Evolutionary conservation across 495 filamentous ascomycete genomes (phyloP), one percentile per base, ranked within the genome.

Genomic region (Ramalina intermedia): DNA sequence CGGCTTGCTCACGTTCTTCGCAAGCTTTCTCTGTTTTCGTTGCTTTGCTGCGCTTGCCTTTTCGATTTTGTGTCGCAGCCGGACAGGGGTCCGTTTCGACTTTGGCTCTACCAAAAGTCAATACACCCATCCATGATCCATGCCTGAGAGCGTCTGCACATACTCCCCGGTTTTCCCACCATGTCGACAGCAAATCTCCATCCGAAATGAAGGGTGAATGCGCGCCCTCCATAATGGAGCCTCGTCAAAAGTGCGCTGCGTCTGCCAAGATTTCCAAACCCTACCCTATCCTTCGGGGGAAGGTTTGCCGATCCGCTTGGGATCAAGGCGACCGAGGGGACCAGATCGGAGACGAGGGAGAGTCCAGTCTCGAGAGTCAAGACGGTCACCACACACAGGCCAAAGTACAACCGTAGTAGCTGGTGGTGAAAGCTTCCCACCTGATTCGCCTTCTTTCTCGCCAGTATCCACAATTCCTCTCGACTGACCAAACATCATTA

Each of bases 21-120:
- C 88, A 41, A 76, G 67, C 72, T 94, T 96, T 57, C 76, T 84
- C 42, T 76, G 68, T 69, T 98, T 98, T 57, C 82, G 76, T 65
- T 93, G 83, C 70, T 98, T 98, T 39, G 84, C 79, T 55, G 82
- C 81, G 50, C 86, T 83, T 20, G 87, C 84, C 67, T 98, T 96
- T 60, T 95, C 79, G 67, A 96, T 98, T 69, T 93, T 95, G 69
- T 95, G 84, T 48, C 91, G 78, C 51, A 96, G 70, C 26, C 91
- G 85, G 55, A 88, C 83, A 43, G 93, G 79, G 46, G 73, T 76
- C 65, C 91, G 82, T 75, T 98, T 98, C 39, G 93, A 96, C 68
- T 82, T 84, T 56, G 88, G 91, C 65, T 94, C 87, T 95, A 43
- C 14, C 18, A 7, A 27, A 9, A 42, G 24, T 46, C 41, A 51